Percentiles rank a stretch among this genome's conserved stretches.
phyloP scores from a whole-genome alignment of 2,329 filamentous ascomycete genomes.

The Penicillium sp. region DNA sequence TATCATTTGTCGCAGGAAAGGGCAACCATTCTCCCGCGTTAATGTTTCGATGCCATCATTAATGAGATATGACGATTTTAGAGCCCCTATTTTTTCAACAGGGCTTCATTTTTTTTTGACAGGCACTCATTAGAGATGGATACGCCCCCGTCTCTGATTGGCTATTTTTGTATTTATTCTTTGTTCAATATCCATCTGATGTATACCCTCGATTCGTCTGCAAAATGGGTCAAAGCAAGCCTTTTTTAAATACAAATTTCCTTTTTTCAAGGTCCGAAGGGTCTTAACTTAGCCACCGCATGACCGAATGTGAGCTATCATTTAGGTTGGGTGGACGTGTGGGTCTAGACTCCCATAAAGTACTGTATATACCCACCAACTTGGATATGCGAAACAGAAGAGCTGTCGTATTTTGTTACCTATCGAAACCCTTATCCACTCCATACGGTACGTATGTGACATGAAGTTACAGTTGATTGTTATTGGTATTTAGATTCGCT shows the following conservation, averaged over 20 bases:
- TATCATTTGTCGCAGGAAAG: slow-evolving; percentile 10
- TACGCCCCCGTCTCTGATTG: slow-evolving; percentile 4
- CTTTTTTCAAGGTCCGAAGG: no score
- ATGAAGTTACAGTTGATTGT: not conserved
- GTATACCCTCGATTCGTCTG: slow-evolving; percentile 2
- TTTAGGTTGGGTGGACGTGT: not conserved
- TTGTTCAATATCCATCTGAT: slow-evolving; percentile 10
- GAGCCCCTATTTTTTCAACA: slow-evolving; percentile 10
- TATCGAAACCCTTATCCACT: no score
- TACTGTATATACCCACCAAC: not conserved
- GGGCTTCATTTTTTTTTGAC: slow-evolving; percentile 9
- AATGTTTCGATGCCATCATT: slow-evolving; percentile 27
- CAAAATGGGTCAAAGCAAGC: not conserved
- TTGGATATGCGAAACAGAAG: no score
- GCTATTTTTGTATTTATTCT: slow-evolving; percentile 22
- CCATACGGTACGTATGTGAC: no score
- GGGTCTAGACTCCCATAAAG: not conserved
- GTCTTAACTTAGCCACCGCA: no score
- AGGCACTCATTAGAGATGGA: slow-evolving; percentile 5
- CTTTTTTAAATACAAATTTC: not conserved
- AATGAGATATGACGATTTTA: slow-evolving; percentile 27
- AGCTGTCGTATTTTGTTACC: no score
- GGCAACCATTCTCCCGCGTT: slow-evolving; percentile 10
- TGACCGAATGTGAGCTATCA: not conserved
- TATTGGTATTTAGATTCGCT: not conserved